These are phyloP conservation scores for Aspergillus hancockii DNA, from an alignment of 495 filamentous ascomycete species.

Conservation along the genomic window DNA sequence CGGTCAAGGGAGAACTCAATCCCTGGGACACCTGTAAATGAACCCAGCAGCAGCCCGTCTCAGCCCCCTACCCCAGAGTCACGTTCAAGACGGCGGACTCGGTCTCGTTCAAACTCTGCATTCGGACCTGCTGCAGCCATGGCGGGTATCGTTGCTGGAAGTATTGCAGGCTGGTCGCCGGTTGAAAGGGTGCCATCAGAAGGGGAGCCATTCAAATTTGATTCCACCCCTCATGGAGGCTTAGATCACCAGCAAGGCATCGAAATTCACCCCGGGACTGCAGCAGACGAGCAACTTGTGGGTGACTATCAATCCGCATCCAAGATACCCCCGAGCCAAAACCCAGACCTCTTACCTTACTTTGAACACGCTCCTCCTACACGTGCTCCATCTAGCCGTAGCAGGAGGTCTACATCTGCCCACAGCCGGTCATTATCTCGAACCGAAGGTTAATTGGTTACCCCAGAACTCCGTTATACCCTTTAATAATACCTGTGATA, in stretches of 20 bases:
- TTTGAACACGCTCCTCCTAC: constrained; percentile 47
- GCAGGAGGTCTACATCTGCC: constrained; percentile 39
- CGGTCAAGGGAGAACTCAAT: constrained; percentile 71
- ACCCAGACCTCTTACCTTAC: constrained; percentile 53
- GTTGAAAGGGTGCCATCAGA: constrained; percentile 60
- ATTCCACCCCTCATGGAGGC: constrained; percentile 42
- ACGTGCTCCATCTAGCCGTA: constrained; percentile 40
- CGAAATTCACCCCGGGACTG: constrained; percentile 59
- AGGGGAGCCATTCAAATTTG: constrained; percentile 53
- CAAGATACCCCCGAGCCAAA: constrained; percentile 59
- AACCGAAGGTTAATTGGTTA: not conserved
- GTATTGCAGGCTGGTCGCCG: constrained; percentile 86
- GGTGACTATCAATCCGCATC: constrained; percentile 43
- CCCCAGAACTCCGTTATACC: not conserved
- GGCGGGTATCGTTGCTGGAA: constrained; percentile 86
- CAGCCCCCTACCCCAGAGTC: constrained; percentile 70
- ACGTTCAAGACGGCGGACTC: constrained; percentile 64
- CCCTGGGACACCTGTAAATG: constrained; percentile 65
- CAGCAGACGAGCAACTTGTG: constrained; percentile 55
- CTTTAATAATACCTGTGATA: not conserved
- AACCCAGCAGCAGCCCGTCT: constrained; percentile 52
- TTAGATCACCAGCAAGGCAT: constrained; percentile 54
- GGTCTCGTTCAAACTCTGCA: constrained; percentile 85
- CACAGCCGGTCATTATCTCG: constrained; percentile 28
- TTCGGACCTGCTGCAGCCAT: constrained; percentile 78